phyloP scores from a whole-genome alignment of 2,329 filamentous ascomycete species.

The Aureobasidium sp. region DNA sequence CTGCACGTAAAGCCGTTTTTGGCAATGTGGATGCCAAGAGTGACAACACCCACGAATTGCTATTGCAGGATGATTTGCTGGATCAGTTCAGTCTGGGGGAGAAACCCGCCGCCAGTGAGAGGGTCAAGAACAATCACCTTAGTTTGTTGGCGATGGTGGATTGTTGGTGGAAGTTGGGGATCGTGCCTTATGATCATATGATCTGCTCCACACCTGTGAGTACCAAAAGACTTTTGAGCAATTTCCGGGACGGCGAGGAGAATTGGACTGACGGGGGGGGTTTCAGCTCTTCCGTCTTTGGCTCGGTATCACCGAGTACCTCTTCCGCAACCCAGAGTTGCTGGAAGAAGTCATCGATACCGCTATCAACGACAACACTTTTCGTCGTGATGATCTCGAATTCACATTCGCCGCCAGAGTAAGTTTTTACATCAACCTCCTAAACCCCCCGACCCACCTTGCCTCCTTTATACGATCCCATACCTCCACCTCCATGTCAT shows the following conservation, averaged over 20 bases:
- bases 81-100: conserved; percentile 82
- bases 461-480: too few species aligned
- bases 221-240: too few species aligned
- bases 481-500: not conserved
- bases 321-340: conserved; percentile 76
- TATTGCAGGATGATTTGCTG: conserved; percentile 72
- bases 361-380: conserved; percentile 81
- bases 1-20: conserved; percentile 70
- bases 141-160: conserved; percentile 94
- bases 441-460: too few species aligned
- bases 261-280: not conserved
- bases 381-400: conserved; percentile 91
- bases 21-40: conserved; percentile 31
- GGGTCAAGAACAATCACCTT: conserved; percentile 85
- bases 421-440: conserved; percentile 30
- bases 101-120: conserved; percentile 52
- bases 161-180: conserved; percentile 90
- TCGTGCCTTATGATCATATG: conserved; percentile 98
- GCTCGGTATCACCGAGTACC: conserved; percentile 92
- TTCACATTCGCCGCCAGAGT: conserved; percentile 91
- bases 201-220: conserved; percentile 87
- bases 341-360: conserved; percentile 80
- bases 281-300: conserved; percentile 81
- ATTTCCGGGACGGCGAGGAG: not conserved
- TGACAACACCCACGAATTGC: conserved; percentile 56